Conservation (phyloP, 441 rosid species). For the Euphorbia schlechtendalii region DNA sequence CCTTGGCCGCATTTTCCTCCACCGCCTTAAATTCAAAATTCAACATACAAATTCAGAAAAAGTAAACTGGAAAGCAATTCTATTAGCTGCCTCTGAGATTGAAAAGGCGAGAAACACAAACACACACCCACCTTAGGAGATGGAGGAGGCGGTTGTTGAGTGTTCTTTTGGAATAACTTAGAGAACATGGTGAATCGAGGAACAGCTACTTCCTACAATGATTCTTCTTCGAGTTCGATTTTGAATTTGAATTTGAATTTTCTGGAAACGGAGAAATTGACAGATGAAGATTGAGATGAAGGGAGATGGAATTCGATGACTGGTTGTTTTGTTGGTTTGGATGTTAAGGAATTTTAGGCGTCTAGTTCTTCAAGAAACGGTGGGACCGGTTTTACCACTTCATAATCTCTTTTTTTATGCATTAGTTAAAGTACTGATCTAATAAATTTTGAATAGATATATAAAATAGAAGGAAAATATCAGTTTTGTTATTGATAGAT, state of each 20-base stretch:
- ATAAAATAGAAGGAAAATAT: too few relatives aligned
- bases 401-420: background rate
- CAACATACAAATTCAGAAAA: background rate
- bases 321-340: slow-evolving; percentile 12
- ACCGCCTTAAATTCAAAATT: background rate
- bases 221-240: background rate
- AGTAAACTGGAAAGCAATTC: background rate
- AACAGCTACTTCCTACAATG: background rate
- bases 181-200: slow-evolving; percentile 44
- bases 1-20: slow-evolving; percentile 24
- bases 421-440: too few relatives aligned
- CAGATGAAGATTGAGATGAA: background rate
- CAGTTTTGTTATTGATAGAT: too few relatives aligned
- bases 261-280: background rate
- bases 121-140: slow-evolving; percentile 2
- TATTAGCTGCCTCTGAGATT: background rate
- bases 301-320: slow-evolving; percentile 15
- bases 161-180: slow-evolving; percentile 46
- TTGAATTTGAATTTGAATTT: background rate
- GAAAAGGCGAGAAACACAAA: background rate
- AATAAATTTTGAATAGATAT: too few relatives aligned
- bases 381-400: background rate
- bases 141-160: slow-evolving; percentile 23
- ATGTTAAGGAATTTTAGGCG: background rate
- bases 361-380: background rate